These are phyloP conservation scores for Setomelanomma holmii DNA, from an alignment of 2,329 filamentous ascomycete genomes.

Conservation along the genomic window DNA sequence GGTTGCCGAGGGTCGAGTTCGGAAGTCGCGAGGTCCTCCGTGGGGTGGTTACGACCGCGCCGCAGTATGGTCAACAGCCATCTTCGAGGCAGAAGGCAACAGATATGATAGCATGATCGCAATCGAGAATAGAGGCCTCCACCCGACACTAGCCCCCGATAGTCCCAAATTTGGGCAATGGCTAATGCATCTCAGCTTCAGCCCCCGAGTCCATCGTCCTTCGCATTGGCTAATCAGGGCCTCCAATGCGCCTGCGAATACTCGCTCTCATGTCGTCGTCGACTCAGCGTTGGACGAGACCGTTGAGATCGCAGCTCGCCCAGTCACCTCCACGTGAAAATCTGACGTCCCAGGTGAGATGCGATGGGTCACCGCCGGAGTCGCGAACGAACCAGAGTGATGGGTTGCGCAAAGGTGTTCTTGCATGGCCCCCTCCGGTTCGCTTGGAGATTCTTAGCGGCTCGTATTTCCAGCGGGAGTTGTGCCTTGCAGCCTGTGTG, in stretches of 20 bases:
- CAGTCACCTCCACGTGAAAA: background rate
- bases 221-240: conserved; percentile 13
- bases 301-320: background rate
- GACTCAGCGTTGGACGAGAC: conserved; percentile 1
- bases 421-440: conserved; percentile 16
- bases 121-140: conserved; percentile 9
- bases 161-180: conserved; percentile 26
- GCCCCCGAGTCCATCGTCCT: conserved; percentile 16
- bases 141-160: conserved; percentile 13
- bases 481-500: conserved; percentile 6
- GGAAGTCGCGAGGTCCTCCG: background rate
- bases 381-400: background rate
- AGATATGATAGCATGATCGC: conserved; percentile 1
- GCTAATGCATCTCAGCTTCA: conserved; percentile 24
- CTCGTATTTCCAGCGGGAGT: conserved; percentile 1
- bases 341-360: conserved; percentile 7
- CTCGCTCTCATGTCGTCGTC: conserved; percentile 4
- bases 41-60: background rate
- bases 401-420: conserved; percentile 7
- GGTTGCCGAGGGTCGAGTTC: background rate
- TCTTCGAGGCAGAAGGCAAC: background rate
- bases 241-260: background rate
- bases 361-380: conserved; percentile 2
- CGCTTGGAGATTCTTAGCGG: too few relatives aligned
- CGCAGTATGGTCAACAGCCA: background rate